Base-by-base conservation (phyloP, 164 flowering plant genomes). In the Paratinospora sagittata region DNA sequence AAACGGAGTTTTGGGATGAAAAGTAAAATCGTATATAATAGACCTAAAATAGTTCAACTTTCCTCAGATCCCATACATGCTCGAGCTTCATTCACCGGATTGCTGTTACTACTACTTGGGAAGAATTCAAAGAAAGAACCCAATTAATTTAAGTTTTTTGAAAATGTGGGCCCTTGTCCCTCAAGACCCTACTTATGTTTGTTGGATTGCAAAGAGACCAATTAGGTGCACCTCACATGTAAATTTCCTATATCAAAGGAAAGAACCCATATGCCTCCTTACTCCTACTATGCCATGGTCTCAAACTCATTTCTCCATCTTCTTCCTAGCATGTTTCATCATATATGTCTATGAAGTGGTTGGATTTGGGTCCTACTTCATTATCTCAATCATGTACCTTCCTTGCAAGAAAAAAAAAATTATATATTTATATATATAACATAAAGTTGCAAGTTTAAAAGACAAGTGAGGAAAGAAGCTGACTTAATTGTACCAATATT, bases 311-410 rank as follows among this genome's bases (percentile, higher is more conserved):
- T 75, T n/a, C 66, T 64, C 49, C 43, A 27, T 57, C 21, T 36
- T 34, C 68, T 61, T 24, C 65, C 55, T 43, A 65, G 23, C 73
- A 77, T 69, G 79, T 69, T 70, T 77, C 76, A 77, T 65, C 79
- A 73, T 61, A 23, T 65, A 30, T 74, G 72, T 72, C 73, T 45
- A 45, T 37, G 63, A 57, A 74, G 76, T 75, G 52, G 73, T 66
- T 73, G 71, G 26, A 47, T 27, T n/a, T 68, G 72, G 78, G 68
- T 36, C 75, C 75, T 68, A 33, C 70, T 36, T 39, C 67, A 68
- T 67, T 23, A 68, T 62, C 47, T 37, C 21, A 36, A 24, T 57
- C 68, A 27, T 24, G 41, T 49, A 9, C 37, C 37, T 27, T 9
- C 57, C 70, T 67, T 33, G 6, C 21, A 0, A 39, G 52, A 36